A percentile compares a stretch with the other conserved stretches of the same genome.
phyloP scores from a whole-genome alignment of 345 rosid genomes.

The Dipteronia sinensis region DNA sequence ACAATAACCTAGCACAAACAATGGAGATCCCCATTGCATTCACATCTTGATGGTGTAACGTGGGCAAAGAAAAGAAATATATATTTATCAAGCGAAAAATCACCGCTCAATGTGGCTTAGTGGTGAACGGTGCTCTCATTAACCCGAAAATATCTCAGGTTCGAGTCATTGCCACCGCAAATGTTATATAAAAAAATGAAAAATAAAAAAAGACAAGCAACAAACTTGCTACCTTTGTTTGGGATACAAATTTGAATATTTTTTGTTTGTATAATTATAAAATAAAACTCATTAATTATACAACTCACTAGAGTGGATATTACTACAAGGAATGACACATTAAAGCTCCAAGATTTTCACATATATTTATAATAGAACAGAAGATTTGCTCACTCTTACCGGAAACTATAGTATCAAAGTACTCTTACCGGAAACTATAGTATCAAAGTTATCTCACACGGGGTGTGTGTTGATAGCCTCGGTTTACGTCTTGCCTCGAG shows the following conservation, averaged over 20 bases:
- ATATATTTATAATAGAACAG: not conserved
- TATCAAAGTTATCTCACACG: constrained; percentile 21
- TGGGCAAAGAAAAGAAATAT: not conserved
- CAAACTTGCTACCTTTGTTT: not conserved
- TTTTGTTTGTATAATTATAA: too few relatives aligned
- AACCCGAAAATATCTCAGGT: too few relatives aligned
- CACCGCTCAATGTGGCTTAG: too few relatives aligned
- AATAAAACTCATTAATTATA: too few relatives aligned
- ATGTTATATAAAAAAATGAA: too few relatives aligned
- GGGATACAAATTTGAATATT: not conserved
- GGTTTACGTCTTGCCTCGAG: constrained; percentile 33
- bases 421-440: not conserved
- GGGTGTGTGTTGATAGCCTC: constrained; percentile 30
- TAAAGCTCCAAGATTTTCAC: not conserved
- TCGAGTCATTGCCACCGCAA: too few relatives aligned
- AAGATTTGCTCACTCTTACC: not conserved
- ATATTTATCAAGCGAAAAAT: not conserved
- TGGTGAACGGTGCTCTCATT: too few relatives aligned
- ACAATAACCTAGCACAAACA: too few relatives aligned
- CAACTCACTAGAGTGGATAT: not conserved
- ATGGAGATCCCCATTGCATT: too few relatives aligned
- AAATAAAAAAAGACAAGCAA: too few relatives aligned
- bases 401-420: not conserved
- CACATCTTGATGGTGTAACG: too few relatives aligned
- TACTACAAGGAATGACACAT: not conserved